Percentiles rank a stretch among this genome's conserved stretches.
phyloP scores from a whole-genome alignment of 306 rosid species.

The Rosa rugosa region DNA sequence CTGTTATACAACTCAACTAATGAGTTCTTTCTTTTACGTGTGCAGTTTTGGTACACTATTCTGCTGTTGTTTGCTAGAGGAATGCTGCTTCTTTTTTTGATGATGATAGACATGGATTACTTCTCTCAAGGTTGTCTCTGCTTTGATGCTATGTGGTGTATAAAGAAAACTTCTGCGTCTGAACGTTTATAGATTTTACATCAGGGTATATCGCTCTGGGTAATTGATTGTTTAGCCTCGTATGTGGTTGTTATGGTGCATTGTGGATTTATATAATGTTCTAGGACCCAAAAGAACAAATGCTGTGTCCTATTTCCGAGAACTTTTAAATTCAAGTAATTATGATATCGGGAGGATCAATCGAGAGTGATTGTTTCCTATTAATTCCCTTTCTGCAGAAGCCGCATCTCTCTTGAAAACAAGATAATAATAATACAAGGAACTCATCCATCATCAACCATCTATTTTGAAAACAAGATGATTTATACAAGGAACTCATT shows the following conservation, averaged over 20 bases:
- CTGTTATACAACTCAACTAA: slow-evolving; percentile 6
- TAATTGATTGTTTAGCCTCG: slow-evolving; percentile 13
- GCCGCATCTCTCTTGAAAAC: neutral
- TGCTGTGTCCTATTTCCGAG: neutral
- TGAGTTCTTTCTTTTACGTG: slow-evolving; percentile 16
- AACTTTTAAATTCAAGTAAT: neutral
- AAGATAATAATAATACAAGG: neutral
- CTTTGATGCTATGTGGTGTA: slow-evolving; percentile 26
- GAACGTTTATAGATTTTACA: slow-evolving; percentile 8
- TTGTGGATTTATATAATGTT: slow-evolving; percentile 4
- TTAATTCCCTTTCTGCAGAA: neutral
- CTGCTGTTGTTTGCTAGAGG: slow-evolving; percentile 90
- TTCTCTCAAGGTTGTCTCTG: slow-evolving; percentile 27
- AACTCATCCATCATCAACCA: neutral
- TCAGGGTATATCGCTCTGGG: neutral
- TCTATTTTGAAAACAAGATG: neutral
- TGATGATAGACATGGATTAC: slow-evolving; percentile 13
- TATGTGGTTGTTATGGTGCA: slow-evolving; percentile 25
- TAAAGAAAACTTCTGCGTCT: neutral
- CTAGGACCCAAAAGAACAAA: neutral
- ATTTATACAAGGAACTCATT: neutral
- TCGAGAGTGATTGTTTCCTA: neutral
- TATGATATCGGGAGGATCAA: neutral
- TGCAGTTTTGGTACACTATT: slow-evolving; percentile 82
- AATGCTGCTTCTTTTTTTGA: slow-evolving; percentile 55